Evolutionary conservation across 2,329 filamentous ascomycete species (phyloP), one percentile per base, ranked within the genome.

Genomic region (Cyphellophora attinorum): DNA sequence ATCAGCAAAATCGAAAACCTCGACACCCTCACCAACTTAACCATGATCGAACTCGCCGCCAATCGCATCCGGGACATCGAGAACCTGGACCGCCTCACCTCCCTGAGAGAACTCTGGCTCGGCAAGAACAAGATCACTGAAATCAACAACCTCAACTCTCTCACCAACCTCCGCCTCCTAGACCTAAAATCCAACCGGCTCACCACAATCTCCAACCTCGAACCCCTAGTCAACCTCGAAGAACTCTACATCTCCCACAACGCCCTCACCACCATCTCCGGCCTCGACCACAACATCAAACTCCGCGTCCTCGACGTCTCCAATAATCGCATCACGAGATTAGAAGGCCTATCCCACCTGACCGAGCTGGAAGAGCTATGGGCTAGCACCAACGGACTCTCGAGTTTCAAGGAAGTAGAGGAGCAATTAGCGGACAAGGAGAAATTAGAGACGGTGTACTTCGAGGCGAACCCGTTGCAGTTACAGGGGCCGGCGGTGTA

Each of bases 211-310:
- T 68, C 76, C 8, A 85, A 85, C 3, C 73, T 98, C 12, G 72
- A 73, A n/a, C 67, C 75, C 6, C 74, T 89, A 2, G 70, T 75
- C 4, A 74, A 76, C 32, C 77, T 98, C 0, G 85, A 95, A 59
- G 91, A 98, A 60, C 72, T 98, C 10, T 95, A 98, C 61, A 81
- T 96, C 47, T 93, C 86, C 4, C 85, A 98, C 67, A 98, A 98
- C 57, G 76, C 81, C n/a, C 70, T 98, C 30, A 79, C 78, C 12
- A 75, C 77, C 2, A 70, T 96, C 8, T 25, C 35, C 4, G 86
- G 86, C 0, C 68, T 96, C 3, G 74, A 81, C 50, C 55, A 64
- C 39, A 80, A 79, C 52, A 57, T 64, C 3, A 74, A 76, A 29
- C 72, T 98, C 25, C 77, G 76, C 19, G 76, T 89, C 5, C 66